Base-by-base conservation (phyloP, 108 stramenopile genomes). In the Bacterosira constricta region DNA sequence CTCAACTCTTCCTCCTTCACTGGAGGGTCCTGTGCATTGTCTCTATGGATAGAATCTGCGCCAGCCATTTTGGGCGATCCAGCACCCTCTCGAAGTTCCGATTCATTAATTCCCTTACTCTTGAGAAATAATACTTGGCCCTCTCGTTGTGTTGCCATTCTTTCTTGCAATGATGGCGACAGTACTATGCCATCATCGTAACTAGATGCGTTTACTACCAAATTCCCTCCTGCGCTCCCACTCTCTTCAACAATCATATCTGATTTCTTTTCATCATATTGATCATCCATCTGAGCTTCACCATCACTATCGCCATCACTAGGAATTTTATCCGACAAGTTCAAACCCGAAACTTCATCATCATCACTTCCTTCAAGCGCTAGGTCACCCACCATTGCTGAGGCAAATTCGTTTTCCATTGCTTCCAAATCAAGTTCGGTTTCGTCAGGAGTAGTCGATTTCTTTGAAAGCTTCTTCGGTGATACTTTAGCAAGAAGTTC, bases 401-500 rank as follows among this genome's bases (percentile, higher is more conserved):
- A 39, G 20, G 38, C 59, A 37, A 67, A 64, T n/a, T 67, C 61
- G 25, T 63, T 73, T 47, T 72, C 66, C 26, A 71, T 57, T 37
- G 63, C 18, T 18, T 29, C 65, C 3, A 63, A 34, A 23, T 47
- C 66, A 62, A 61, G 41, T 20, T 77, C 66, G n/a, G 13, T 29
- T 21, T 21, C 35, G 15, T 21, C 47, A 10, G 35, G 37, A 51
- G 31, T 11, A 23, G 1, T 32, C 7, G 49, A 38, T 20, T 31
- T 39, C 47, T 8, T 13, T 15, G 23, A 30, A 10, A 37, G 44
- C 45, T 75, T 75, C 0, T 25, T 46, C 1, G 58, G 65, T 21
- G 59, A 62, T 2, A 77, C 60, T 61, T 54, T 66, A 17, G 53
- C 35, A 9, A 76, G 31, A 12, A 80, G 57, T 29, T 80, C 66